Conservation (phyloP, 2,329 filamentous ascomycete genomes). For the Pseudovirgaria hyperparasitica region DNA sequence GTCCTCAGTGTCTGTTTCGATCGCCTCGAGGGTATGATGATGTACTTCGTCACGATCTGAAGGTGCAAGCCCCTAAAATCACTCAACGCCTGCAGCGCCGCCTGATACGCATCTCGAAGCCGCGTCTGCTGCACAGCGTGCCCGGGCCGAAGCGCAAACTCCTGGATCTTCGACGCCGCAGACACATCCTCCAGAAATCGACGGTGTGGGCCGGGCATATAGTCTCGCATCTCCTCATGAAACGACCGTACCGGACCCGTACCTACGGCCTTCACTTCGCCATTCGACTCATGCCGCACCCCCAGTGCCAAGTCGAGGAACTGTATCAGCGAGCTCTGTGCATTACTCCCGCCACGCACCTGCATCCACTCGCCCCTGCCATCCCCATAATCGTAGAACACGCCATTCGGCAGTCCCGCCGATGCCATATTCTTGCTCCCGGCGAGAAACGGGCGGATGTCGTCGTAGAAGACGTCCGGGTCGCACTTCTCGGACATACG, state of each 20-base stretch:
- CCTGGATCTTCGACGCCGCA: slow-evolving; percentile 30
- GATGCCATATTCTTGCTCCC: slow-evolving; percentile 42
- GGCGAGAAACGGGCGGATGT: slow-evolving; percentile 38
- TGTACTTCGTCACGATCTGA: slow-evolving; percentile 40
- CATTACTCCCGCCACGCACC: slow-evolving; percentile 42
- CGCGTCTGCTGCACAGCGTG: slow-evolving; percentile 16
- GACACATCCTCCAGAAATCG: slow-evolving; percentile 38
- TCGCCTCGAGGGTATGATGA: slow-evolving; percentile 31
- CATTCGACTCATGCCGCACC: slow-evolving; percentile 33
- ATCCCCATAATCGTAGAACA: slow-evolving; percentile 39
- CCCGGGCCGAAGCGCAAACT: slow-evolving; percentile 32
- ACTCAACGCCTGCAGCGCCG: slow-evolving; percentile 31
- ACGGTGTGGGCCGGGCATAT: slow-evolving; percentile 41
- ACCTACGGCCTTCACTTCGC: slow-evolving; percentile 8
- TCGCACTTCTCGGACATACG: slow-evolving; percentile 39
- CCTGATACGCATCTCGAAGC: slow-evolving; percentile 33
- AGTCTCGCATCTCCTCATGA: slow-evolving; percentile 37
- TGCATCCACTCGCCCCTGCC: slow-evolving; percentile 36
- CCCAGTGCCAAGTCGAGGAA: slow-evolving; percentile 41
- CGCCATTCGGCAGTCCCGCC: slow-evolving; percentile 36
- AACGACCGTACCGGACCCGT: slow-evolving; percentile 4
- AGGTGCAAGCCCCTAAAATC: slow-evolving; percentile 40
- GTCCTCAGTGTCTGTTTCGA: slow-evolving; percentile 5
- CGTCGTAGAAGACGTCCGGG: slow-evolving; percentile 38
- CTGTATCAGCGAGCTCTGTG: slow-evolving; percentile 41